Evolutionary conservation across 495 filamentous ascomycete genomes (phyloP).

Genomic region (Xylaria venustula): DNA sequence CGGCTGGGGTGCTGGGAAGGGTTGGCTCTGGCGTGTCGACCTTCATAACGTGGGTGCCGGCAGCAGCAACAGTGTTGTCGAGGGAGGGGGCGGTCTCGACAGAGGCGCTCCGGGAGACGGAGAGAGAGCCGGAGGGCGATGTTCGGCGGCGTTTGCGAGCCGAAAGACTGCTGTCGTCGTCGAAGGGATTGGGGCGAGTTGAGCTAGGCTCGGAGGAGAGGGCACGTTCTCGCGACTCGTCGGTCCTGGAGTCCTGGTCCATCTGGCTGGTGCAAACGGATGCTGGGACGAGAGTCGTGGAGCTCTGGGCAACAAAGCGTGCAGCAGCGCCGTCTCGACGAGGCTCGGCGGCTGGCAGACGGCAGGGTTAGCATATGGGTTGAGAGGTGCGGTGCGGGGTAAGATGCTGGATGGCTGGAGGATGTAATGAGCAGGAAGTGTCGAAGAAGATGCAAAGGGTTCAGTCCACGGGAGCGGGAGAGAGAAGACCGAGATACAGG

Average conservation of each 20-base stretch:
- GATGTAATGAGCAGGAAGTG: constrained; percentile 9
- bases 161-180: constrained; percentile 35
- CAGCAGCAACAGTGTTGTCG: constrained; percentile 20
- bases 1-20: constrained; percentile 38
- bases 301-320: constrained; percentile 34
- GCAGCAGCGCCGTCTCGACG: constrained; percentile 34
- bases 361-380: constrained; percentile 39
- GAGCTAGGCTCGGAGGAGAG: constrained; percentile 60
- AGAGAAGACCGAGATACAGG: neutral
- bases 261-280: constrained; percentile 41
- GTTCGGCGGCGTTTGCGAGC: constrained; percentile 54
- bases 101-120: constrained; percentile 40
- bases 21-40: constrained; percentile 37
- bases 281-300: constrained; percentile 21
- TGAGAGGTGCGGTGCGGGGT: constrained; percentile 32
- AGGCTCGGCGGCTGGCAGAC: constrained; percentile 34
- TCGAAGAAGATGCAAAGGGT: constrained; percentile 3
- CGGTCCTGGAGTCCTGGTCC: constrained; percentile 49
- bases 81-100: constrained; percentile 25
- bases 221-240: constrained; percentile 55
- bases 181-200: constrained; percentile 56
- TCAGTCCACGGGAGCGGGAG: neutral
- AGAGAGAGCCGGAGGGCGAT: constrained; percentile 40
- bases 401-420: constrained; percentile 8
- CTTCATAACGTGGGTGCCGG: constrained; percentile 31